Evolutionary conservation across 805 yeast species (phyloP), one percentile per base, ranked within the genome.

Genomic region (Wickerhamiella allomyrinae): DNA sequence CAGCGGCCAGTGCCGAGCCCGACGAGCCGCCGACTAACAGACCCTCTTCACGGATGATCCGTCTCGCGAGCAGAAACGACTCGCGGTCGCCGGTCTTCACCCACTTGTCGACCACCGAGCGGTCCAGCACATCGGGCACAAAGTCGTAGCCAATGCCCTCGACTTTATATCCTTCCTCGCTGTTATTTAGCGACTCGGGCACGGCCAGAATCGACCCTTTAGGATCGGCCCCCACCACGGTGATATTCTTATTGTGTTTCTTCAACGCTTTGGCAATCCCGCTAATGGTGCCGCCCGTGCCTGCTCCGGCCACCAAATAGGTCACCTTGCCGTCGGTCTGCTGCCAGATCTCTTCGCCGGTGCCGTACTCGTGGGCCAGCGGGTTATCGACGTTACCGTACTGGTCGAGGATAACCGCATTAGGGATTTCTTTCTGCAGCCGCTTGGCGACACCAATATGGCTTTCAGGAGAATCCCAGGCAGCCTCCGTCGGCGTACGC

Each of bases 121-220:
- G 72, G 55, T 77, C 67, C 58, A 83, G 70, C 17, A 80, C 94
- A 41, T 81, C 81, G 40, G 94, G 94, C 47, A 83, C 67, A 57
- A 83, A 83, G 63, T 83, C 94, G 60, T 83, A 83, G 51, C 94
- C 94, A 51, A 83, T 83, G 61, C 94, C 94, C 65, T 83, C 94
- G 39, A 84, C 94, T 56, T 81, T 71, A 63, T 83, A 83, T 8
- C 69, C 58, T 37, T 71, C 79, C 24, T 68, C 58, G 22, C 76
- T 60, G 23, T 68, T 57, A 61, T 83, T 83, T 56, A 84, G 68
- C 6, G 75, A 57, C 57, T 76, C 89, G 27, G 94, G 94, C 40
- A 68, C 68, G 24, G 94, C 94, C 52, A 83, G 71, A 53, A 83
- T 81, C 39, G 94, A 84, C 24, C 94, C 94, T 49, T 73, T 68